Evolutionary conservation across 129 eudicot species (phyloP).

Genomic region (Arctium lappa): DNA sequence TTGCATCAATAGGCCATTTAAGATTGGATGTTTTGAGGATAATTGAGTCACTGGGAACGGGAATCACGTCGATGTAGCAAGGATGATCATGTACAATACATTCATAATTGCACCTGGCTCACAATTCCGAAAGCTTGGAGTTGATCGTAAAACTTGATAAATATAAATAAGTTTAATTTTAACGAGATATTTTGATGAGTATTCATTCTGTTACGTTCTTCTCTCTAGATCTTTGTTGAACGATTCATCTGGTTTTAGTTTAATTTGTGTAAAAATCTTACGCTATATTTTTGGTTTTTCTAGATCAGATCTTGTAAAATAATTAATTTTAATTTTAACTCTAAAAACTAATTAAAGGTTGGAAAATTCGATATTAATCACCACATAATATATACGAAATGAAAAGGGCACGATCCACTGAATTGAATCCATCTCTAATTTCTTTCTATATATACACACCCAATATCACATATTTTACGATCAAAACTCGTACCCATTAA

Average conservation of each 20-base stretch:
- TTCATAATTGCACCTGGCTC: too few relatives aligned
- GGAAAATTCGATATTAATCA: background rate
- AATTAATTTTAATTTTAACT: background rate
- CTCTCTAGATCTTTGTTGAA: background rate
- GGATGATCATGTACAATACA: too few relatives aligned
- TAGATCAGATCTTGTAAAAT: background rate
- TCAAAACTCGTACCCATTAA: background rate
- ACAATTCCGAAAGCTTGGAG: background rate
- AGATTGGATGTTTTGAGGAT: too few relatives aligned
- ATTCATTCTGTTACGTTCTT: background rate
- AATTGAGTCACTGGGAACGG: too few relatives aligned
- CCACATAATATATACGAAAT: background rate
- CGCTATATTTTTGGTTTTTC: background rate
- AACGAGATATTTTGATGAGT: background rate
- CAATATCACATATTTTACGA: background rate
- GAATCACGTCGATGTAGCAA: too few relatives aligned
- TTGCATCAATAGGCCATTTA: too few relatives aligned
- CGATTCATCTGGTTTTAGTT: background rate
- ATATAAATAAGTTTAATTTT: too few relatives aligned
- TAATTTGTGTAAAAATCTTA: background rate
- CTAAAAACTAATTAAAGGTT: background rate
- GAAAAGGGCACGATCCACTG: background rate
- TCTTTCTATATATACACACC: slow-evolving; percentile 8
- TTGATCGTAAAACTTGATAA: too few relatives aligned
- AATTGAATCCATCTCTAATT: background rate